Evolutionary conservation across 352 stramenopile species (phyloP).

Genomic region (Phytophthora rubi): DNA sequence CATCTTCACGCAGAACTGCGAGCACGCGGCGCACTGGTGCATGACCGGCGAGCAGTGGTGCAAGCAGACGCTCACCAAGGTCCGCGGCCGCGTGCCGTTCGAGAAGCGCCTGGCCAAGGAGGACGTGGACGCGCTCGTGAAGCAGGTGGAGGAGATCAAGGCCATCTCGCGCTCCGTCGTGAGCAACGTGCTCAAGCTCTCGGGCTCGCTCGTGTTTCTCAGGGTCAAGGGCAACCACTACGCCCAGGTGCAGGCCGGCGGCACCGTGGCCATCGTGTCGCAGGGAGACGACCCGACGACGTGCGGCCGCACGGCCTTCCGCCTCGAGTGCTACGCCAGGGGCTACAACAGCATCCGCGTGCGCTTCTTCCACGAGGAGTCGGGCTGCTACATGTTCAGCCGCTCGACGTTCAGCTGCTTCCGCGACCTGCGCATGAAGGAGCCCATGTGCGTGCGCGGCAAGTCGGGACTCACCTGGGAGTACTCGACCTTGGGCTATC

Average conservation of each 20-base stretch:
- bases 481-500: constrained; percentile 79
- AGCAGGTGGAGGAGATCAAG: constrained; percentile 82
- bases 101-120: constrained; percentile 76
- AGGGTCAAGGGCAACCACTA: constrained; percentile 80
- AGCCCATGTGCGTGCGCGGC: constrained; percentile 53
- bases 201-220: constrained; percentile 61
- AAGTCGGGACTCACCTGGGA: constrained; percentile 82
- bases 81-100: constrained; percentile 76
- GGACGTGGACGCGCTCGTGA: constrained; percentile 75
- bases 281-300: constrained; percentile 49
- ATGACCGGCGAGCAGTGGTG: constrained; percentile 91
- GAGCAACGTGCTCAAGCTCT: constrained; percentile 71
- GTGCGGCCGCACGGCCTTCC: constrained; percentile 71
- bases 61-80: constrained; percentile 85
- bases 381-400: constrained; percentile 82
- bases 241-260: constrained; percentile 54
- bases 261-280: constrained; percentile 62
- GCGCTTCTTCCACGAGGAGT: constrained; percentile 77
- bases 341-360: constrained; percentile 90
- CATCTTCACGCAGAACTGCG: constrained; percentile 90
- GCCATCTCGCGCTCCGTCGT: constrained; percentile 68
- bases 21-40: constrained; percentile 88
- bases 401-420: constrained; percentile 88
- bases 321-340: constrained; percentile 77
- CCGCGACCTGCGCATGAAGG: constrained; percentile 86